Percentiles rank a stretch among this genome's conserved stretches.
phyloP scores from a whole-genome alignment of 2,329 filamentous ascomycete species.

The Colletotrichum sp. region DNA sequence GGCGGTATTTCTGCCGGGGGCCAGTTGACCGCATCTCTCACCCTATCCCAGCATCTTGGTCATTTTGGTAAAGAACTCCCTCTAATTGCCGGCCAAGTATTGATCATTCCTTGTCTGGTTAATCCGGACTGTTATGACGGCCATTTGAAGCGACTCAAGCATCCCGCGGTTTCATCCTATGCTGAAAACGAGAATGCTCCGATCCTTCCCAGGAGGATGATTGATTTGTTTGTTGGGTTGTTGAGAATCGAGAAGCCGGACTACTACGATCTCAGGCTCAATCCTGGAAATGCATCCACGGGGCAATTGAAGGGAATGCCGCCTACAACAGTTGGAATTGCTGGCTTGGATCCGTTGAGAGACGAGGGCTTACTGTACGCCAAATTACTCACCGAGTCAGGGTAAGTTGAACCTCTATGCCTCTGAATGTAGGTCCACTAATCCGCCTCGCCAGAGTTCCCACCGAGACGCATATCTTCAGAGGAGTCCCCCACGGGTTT shows the following conservation, averaged over 20 bases:
- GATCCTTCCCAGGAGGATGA: constrained; percentile 44
- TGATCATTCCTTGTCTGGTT: constrained; percentile 56
- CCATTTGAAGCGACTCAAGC: constrained; percentile 40
- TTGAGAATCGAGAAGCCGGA: constrained; percentile 29
- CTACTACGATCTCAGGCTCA: constrained; percentile 39
- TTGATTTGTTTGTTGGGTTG: constrained; percentile 34
- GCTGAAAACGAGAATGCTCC: constrained; percentile 53
- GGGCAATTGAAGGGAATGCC: constrained; percentile 46
- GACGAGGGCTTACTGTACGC: constrained; percentile 54
- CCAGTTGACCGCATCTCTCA: constrained; percentile 45
- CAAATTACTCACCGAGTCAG: constrained; percentile 46
- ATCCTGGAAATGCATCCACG: constrained; percentile 35
- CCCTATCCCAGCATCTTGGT: constrained; percentile 40
- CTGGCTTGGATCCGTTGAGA: constrained; percentile 51
- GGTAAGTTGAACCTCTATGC: constrained; percentile 32
- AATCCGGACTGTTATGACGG: constrained; percentile 25
- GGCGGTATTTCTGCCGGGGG: constrained; percentile 56
- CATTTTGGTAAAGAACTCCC: constrained; percentile 21
- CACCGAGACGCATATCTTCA: constrained; percentile 52
- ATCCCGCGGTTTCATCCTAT: constrained; percentile 46
- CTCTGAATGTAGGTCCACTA: background rate
- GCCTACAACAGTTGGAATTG: constrained; percentile 47
- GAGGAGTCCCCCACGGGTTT: constrained; percentile 59
- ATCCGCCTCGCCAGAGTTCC: constrained; percentile 41
- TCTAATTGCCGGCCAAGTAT: constrained; percentile 52